These are phyloP conservation scores for Boletus sp. DNA, from an alignment of 1,284 basidiomycete species.

Conservation along the genomic window DNA sequence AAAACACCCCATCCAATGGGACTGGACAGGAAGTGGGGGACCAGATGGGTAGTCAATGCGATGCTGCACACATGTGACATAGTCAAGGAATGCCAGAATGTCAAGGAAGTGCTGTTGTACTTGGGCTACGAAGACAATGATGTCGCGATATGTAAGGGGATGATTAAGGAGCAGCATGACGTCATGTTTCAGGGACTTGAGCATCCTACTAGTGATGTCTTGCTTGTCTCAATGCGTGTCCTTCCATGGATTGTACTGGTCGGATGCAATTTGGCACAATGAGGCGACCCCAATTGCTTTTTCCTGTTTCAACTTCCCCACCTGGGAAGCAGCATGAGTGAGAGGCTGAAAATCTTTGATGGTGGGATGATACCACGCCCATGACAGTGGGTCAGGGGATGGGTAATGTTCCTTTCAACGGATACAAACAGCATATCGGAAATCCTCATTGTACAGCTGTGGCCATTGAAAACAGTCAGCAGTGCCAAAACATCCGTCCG, in stretches of 20 bases:
- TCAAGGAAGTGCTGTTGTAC: constrained; percentile 2
- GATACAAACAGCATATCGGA: neutral
- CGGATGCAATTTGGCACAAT: neutral
- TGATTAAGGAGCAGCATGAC: neutral
- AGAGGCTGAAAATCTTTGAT: neutral
- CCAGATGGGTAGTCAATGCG: neutral
- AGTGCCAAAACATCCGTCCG: neutral
- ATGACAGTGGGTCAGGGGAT: neutral
- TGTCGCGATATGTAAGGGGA: constrained; percentile 1
- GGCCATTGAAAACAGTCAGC: neutral
- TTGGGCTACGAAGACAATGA: neutral
- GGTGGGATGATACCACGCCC: neutral
- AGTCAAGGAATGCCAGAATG: neutral
- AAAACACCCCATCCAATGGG: neutral
- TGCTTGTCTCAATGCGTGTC: neutral
- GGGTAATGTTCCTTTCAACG: neutral
- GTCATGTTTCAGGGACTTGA: neutral
- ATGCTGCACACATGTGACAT: neutral
- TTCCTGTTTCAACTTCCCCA: neutral
- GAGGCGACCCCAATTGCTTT: constrained; percentile 1
- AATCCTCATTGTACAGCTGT: neutral
- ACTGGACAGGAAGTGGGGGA: neutral
- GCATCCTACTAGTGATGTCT: constrained; percentile 2
- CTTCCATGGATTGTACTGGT: neutral
- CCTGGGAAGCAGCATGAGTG: neutral